These are phyloP conservation scores for Chimonanthus salicifolius DNA, from an alignment of 164 flowering plant species.

Conservation along the genomic window DNA sequence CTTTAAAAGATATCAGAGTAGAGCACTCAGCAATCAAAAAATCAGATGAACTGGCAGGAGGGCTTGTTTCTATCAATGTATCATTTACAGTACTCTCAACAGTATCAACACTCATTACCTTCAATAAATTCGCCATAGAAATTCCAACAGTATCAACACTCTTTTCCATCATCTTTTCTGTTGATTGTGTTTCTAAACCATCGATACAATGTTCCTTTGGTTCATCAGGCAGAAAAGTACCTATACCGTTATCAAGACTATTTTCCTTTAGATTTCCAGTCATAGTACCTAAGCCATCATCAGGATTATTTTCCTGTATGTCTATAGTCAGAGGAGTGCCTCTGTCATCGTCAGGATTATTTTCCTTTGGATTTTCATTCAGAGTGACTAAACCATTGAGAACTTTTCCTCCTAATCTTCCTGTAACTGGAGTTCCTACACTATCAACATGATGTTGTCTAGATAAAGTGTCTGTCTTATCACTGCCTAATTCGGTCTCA, in stretches of 20 bases:
- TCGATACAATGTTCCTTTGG: background rate
- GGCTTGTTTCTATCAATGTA: background rate
- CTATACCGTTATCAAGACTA: background rate
- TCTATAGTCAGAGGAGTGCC: background rate
- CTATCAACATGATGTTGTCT: background rate
- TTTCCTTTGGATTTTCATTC: background rate
- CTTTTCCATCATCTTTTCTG: background rate
- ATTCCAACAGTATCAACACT: background rate
- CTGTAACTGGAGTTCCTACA: background rate
- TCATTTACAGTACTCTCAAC: background rate
- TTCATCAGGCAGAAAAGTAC: background rate
- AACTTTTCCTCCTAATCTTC: background rate
- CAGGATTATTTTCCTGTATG: background rate
- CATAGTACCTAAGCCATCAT: background rate
- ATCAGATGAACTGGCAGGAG: background rate
- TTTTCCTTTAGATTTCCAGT: background rate
- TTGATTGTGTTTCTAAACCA: background rate
- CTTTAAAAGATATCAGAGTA: background rate
- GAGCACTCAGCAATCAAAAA: background rate
- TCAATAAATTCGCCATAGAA: background rate
- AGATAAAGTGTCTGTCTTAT: background rate
- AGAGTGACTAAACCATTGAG: background rate
- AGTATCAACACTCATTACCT: background rate
- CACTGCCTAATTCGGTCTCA: background rate
- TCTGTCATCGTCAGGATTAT: background rate